Conservation (phyloP, 2,329 filamentous ascomycete genomes). For the Ophiostoma quercus region DNA sequence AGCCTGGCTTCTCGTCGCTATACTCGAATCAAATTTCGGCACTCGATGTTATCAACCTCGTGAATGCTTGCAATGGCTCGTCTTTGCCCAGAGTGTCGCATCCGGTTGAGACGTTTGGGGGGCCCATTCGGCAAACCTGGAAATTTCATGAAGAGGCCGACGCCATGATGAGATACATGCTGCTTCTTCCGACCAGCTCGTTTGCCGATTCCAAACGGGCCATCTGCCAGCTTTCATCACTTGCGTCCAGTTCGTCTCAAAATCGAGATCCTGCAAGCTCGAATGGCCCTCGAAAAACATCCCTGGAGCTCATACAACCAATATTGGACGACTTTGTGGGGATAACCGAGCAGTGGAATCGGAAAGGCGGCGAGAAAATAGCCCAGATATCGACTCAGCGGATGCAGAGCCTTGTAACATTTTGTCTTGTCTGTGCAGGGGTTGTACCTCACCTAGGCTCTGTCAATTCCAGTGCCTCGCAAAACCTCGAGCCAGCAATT, state of each 20-base stretch:
- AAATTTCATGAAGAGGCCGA: constrained; percentile 41
- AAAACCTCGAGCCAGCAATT: constrained; percentile 44
- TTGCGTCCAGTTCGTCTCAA: not conserved
- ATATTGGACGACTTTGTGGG: constrained; percentile 48
- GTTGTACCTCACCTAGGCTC: constrained; percentile 46
- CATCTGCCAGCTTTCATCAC: constrained; percentile 18
- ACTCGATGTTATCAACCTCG: constrained; percentile 59
- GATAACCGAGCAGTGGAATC: constrained; percentile 46
- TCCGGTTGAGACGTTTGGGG: constrained; percentile 41
- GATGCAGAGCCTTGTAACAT: constrained; percentile 49
- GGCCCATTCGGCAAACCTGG: constrained; percentile 46
- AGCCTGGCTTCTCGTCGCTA: constrained; percentile 61
- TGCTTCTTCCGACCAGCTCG: constrained; percentile 43
- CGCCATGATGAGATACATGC: constrained; percentile 48
- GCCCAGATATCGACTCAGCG: constrained; percentile 48
- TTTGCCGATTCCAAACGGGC: not conserved
- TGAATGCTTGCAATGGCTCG: constrained; percentile 63
- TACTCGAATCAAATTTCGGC: constrained; percentile 60
- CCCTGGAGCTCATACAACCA: constrained; percentile 50
- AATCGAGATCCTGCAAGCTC: constrained; percentile 27
- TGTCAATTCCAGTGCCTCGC: constrained; percentile 45
- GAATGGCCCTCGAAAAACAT: constrained; percentile 46
- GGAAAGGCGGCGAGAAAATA: constrained; percentile 40
- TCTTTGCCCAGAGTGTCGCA: constrained; percentile 33
- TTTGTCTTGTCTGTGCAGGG: constrained; percentile 43